A percentile compares a stretch with the other conserved stretches of the same genome.
Conservation (phyloP, 108 stramenopile genomes). For the Nitzschia palea region DNA sequence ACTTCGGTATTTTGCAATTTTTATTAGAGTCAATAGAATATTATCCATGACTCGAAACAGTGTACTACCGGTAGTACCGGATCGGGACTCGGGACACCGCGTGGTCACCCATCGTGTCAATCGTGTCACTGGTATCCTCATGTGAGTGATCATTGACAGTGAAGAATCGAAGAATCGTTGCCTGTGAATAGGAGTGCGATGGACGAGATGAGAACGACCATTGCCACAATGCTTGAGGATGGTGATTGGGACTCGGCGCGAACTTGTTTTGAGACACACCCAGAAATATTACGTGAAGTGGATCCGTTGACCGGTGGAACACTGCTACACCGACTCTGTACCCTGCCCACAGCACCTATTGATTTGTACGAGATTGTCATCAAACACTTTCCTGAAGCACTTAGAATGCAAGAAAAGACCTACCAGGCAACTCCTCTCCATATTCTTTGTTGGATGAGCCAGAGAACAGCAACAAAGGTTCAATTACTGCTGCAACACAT, state of each 20-base stretch:
- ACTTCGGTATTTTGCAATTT: no score
- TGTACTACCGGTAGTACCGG: no score
- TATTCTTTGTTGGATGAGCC: conserved; percentile 30
- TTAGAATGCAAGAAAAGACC: conserved; percentile 27
- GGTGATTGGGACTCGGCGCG: conserved; percentile 29
- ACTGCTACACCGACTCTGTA: conserved; percentile 31
- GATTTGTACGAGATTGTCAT: conserved; percentile 27
- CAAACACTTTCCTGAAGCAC: conserved; percentile 25
- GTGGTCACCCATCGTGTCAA: no score
- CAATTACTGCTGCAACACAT: conserved; percentile 26
- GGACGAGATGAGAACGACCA: no score
- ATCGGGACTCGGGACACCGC: no score
- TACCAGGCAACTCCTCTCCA: conserved; percentile 47
- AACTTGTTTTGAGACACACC: conserved; percentile 13
- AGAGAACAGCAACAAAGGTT: conserved; percentile 26
- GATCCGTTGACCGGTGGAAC: conserved; percentile 34
- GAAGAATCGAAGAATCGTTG: no score
- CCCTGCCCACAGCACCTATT: conserved; percentile 10
- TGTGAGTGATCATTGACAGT: no score
- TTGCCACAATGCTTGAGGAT: conserved; percentile 21
- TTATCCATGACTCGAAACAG: no score
- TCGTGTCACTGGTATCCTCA: no score
- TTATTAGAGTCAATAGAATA: no score
- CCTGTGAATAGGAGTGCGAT: no score
- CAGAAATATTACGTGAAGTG: conserved; percentile 12